Percentiles rank a stretch among this genome's conserved stretches.
Evolutionary conservation across 345 rosid genomes (phyloP).

Genomic region (Cardamine occulta): DNA sequence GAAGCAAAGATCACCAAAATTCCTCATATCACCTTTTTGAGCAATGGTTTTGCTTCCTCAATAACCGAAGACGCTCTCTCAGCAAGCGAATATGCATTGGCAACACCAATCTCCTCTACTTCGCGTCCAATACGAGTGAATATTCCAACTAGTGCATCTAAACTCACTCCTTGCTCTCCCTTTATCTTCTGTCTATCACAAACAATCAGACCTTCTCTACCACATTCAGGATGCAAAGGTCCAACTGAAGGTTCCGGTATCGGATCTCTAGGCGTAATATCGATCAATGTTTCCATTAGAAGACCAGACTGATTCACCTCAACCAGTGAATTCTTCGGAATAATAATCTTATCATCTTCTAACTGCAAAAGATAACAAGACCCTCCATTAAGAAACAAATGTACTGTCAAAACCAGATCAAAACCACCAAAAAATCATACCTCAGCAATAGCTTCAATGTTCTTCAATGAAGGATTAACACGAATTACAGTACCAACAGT

Average conservation of each 20-base stretch:
- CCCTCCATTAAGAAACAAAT: neutral
- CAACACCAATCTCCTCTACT: slow-evolving; percentile 80
- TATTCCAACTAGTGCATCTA: slow-evolving; percentile 90
- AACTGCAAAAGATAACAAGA: slow-evolving; percentile 51
- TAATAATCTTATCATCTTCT: slow-evolving; percentile 92
- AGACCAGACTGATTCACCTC: slow-evolving; percentile 99
- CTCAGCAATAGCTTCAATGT: slow-evolving; percentile 94
- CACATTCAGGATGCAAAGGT: slow-evolving; percentile 79
- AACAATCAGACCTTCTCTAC: slow-evolving; percentile 80
- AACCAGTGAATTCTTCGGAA: slow-evolving; percentile 82
- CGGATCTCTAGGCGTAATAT: slow-evolving; percentile 86
- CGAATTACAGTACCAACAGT: slow-evolving; percentile 87
- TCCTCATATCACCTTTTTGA: slow-evolving; percentile 70
- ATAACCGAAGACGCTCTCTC: slow-evolving; percentile 80
- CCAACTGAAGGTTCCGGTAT: slow-evolving; percentile 81
- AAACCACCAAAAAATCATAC: slow-evolving; percentile 45
- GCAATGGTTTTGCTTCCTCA: slow-evolving; percentile 89
- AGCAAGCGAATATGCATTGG: slow-evolving; percentile 64
- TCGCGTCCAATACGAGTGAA: slow-evolving; percentile 89
- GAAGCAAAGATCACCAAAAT: slow-evolving; percentile 30
- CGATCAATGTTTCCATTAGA: slow-evolving; percentile 93
- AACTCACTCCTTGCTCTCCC: slow-evolving; percentile 89
- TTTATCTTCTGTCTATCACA: slow-evolving; percentile 90
- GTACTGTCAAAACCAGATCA: slow-evolving; percentile 8
- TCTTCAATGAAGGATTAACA: slow-evolving; percentile 87